Evolutionary conservation across 495 filamentous ascomycete species (phyloP).

Genomic region (Daldinia grandis): DNA sequence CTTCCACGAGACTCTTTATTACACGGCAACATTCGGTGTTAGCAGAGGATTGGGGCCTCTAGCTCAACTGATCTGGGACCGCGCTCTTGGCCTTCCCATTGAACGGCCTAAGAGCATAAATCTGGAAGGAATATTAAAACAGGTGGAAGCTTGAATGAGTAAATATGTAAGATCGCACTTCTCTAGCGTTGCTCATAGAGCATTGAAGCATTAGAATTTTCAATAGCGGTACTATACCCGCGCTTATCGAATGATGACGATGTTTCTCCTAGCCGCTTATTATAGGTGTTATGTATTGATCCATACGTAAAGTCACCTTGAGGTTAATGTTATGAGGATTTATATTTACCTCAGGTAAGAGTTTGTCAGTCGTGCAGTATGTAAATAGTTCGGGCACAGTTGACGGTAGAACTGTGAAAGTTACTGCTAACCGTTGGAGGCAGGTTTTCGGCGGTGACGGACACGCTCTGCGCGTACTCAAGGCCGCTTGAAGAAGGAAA

Average conservation of each 20-base stretch:
- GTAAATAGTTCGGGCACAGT: background rate
- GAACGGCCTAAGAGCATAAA: conserved; percentile 98
- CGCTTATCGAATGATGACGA: background rate
- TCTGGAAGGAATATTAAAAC: conserved; percentile 78
- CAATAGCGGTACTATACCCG: background rate
- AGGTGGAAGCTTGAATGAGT: conserved; percentile 50
- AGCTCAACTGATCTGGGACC: conserved; percentile 95
- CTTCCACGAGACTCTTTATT: conserved; percentile 96
- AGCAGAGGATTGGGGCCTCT: conserved; percentile 89
- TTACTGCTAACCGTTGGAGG: background rate
- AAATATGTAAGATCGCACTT: conserved; percentile 18
- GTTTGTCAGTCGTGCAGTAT: background rate
- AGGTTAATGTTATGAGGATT: no score
- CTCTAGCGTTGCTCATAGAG: conserved; percentile 16
- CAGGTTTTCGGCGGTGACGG: background rate
- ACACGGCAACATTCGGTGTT: conserved; percentile 96
- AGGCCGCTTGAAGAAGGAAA: background rate
- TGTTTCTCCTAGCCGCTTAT: background rate
- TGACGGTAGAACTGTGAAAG: background rate
- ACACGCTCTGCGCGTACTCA: background rate
- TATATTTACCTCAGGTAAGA: no score
- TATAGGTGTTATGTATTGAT: background rate
- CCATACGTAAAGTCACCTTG: background rate
- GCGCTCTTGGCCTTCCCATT: conserved; percentile 93
- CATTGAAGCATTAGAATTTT: conserved; percentile 25